Conservation (phyloP, 2,329 filamentous ascomycete genomes). For the Mycocentrospora acerina region DNA sequence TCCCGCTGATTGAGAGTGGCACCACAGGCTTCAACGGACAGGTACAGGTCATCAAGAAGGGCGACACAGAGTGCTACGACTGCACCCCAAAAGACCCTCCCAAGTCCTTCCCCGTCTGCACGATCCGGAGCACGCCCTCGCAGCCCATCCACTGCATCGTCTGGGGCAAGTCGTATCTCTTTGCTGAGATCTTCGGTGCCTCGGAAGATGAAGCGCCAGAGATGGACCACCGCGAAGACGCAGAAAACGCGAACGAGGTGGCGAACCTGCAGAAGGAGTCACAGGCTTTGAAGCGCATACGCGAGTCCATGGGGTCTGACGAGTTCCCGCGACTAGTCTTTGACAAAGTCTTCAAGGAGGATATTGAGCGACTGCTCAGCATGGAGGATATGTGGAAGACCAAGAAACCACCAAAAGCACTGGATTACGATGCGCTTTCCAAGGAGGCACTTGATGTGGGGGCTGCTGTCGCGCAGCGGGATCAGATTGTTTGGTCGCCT, state of each 20-base stretch:
- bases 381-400: slow-evolving; percentile 98
- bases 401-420: slow-evolving; percentile 69
- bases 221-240: slow-evolving; percentile 77
- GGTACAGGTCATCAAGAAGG: slow-evolving; percentile 93
- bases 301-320: slow-evolving; percentile 74
- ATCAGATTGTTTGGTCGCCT: slow-evolving; percentile 77
- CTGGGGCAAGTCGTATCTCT: slow-evolving; percentile 95
- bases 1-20: slow-evolving; percentile 92
- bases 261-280: slow-evolving; percentile 83
- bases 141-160: slow-evolving; percentile 99
- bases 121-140: slow-evolving; percentile 91
- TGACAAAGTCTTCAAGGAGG: slow-evolving; percentile 86
- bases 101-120: slow-evolving; percentile 94
- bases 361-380: slow-evolving; percentile 76
- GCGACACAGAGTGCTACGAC: slow-evolving; percentile 92
- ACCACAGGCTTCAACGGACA: slow-evolving; percentile 98
- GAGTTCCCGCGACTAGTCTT: slow-evolving; percentile 81
- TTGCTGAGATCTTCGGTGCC: slow-evolving; percentile 90
- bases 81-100: slow-evolving; percentile 87
- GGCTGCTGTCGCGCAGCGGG: slow-evolving; percentile 60
- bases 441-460: slow-evolving; percentile 55
- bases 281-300: slow-evolving; percentile 78
- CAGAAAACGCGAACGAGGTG: slow-evolving; percentile 85
- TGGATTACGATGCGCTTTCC: slow-evolving; percentile 67
- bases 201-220: slow-evolving; percentile 82